Percentiles rank a stretch among this genome's conserved stretches.
These are phyloP conservation scores for Pseudogymnoascus sp. DNA, from an alignment of 2,329 filamentous ascomycete species.

Conservation along the genomic window DNA sequence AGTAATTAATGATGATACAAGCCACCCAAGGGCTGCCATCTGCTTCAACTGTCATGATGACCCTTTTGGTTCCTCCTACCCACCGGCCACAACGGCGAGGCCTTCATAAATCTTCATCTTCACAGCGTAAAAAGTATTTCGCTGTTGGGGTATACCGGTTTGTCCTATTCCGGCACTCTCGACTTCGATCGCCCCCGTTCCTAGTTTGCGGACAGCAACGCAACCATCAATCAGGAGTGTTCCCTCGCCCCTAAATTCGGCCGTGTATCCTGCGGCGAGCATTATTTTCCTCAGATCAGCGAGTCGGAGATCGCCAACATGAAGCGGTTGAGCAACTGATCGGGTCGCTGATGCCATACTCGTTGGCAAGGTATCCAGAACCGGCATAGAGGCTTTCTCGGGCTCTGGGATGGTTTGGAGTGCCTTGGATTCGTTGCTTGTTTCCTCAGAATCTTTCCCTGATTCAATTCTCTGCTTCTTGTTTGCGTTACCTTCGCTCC, in stretches of 20 bases:
- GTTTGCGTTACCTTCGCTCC: constrained; percentile 33
- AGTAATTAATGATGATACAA: constrained; percentile 10
- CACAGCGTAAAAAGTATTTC: constrained; percentile 75
- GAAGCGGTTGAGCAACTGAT: constrained; percentile 75
- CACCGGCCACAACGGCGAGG: constrained; percentile 73
- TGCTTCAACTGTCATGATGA: neutral
- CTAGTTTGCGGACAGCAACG: constrained; percentile 82
- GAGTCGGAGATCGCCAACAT: constrained; percentile 86
- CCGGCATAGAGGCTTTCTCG: constrained; percentile 17
- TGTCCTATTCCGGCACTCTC: constrained; percentile 59
- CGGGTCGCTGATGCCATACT: constrained; percentile 64
- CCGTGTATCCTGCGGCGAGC: constrained; percentile 72
- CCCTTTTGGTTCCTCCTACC: neutral
- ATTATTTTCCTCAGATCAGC: constrained; percentile 82
- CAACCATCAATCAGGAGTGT: constrained; percentile 81
- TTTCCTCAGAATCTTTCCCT: constrained; percentile 13
- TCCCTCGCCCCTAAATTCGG: constrained; percentile 90
- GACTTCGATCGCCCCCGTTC: constrained; percentile 78
- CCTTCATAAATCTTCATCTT: constrained; percentile 90
- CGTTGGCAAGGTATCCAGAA: constrained; percentile 43
- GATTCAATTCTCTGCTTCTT: constrained; percentile 39
- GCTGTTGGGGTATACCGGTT: constrained; percentile 36
- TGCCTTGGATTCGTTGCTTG: constrained; percentile 14
- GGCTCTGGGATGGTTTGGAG: constrained; percentile 13
- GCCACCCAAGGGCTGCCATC: neutral